Evolutionary conservation across 768 basidiomycete species (phyloP).

Genomic region (Filobasidium floriforme): DNA sequence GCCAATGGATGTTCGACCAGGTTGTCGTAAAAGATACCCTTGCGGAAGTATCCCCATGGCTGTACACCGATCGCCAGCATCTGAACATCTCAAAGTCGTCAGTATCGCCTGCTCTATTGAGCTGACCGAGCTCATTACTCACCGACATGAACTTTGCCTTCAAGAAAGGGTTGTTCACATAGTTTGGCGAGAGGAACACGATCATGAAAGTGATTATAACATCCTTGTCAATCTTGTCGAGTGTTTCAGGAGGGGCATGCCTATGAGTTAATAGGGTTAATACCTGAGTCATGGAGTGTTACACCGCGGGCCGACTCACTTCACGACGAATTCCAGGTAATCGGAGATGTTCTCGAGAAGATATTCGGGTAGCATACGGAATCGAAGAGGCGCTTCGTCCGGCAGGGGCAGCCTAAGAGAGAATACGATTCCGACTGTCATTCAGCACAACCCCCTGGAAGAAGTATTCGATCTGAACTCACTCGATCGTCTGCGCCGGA

Average conservation of each 20-base stretch:
- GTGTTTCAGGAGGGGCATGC: slow-evolving; percentile 57
- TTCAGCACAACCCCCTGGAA: neutral
- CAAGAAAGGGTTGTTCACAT: slow-evolving; percentile 96
- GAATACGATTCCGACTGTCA: slow-evolving; percentile 13
- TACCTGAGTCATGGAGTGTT: slow-evolving; percentile 50
- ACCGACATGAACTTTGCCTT: slow-evolving; percentile 95
- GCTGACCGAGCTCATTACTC: slow-evolving; percentile 22
- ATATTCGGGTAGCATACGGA: slow-evolving; percentile 86
- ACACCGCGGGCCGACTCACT: too few species aligned
- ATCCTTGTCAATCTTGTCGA: slow-evolving; percentile 74
- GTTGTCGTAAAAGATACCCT: slow-evolving; percentile 62
- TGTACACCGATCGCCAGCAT: slow-evolving; percentile 41
- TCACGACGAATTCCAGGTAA: slow-evolving; percentile 72
- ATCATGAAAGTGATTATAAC: slow-evolving; percentile 79
- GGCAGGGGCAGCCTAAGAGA: slow-evolving; percentile 68
- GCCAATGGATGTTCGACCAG: slow-evolving; percentile 79
- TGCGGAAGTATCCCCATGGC: slow-evolving; percentile 41
- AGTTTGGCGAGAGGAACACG: slow-evolving; percentile 92
- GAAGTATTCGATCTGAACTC: slow-evolving; percentile 50
- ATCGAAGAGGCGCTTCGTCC: slow-evolving; percentile 70
- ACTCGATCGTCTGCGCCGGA: slow-evolving; percentile 55
- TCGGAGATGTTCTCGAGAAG: slow-evolving; percentile 89
- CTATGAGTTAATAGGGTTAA: too few species aligned
- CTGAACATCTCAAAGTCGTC: slow-evolving; percentile 9
- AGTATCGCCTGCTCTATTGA: neutral